A percentile compares a stretch with the other conserved stretches of the same genome.
Conservation (phyloP, 2,329 filamentous ascomycete species). For the Phialemoniopsis sp. region DNA sequence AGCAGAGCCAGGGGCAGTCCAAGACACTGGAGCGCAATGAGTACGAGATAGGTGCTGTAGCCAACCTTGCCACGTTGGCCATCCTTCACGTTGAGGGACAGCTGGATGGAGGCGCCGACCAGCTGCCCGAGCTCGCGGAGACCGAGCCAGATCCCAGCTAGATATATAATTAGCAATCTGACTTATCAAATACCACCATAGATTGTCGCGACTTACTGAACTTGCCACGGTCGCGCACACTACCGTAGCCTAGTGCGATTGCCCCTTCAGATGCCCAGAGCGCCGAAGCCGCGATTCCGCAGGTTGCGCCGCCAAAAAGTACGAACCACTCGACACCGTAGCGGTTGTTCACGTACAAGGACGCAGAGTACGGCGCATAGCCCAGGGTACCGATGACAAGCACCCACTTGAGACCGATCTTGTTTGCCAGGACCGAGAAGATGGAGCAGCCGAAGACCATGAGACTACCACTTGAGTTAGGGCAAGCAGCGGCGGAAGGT, state of each 20-base stretch:
- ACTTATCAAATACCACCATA: neutral
- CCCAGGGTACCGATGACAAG: slow-evolving; percentile 37
- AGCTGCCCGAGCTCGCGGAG: slow-evolving; percentile 48
- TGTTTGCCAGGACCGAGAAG: slow-evolving; percentile 32
- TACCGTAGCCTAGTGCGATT: slow-evolving; percentile 36
- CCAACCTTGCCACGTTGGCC: slow-evolving; percentile 38
- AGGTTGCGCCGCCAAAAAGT: slow-evolving; percentile 33
- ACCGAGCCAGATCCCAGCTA: slow-evolving; percentile 47
- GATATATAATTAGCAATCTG: neutral
- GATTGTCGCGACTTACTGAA: slow-evolving; percentile 17
- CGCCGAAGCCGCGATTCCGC: slow-evolving; percentile 30
- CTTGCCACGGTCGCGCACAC: slow-evolving; percentile 38
- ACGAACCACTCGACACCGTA: slow-evolving; percentile 38
- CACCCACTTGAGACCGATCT: slow-evolving; percentile 32
- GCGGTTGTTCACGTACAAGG: slow-evolving; percentile 37
- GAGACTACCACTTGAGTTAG: slow-evolving; percentile 18
- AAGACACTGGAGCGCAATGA: slow-evolving; percentile 39
- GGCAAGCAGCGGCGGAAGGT: neutral
- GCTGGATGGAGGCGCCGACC: slow-evolving; percentile 45
- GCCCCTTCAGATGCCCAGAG: slow-evolving; percentile 29
- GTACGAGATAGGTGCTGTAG: slow-evolving; percentile 32
- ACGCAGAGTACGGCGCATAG: slow-evolving; percentile 36
- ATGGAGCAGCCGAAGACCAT: slow-evolving; percentile 39
- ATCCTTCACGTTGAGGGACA: slow-evolving; percentile 40
- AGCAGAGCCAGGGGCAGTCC: slow-evolving; percentile 39